phyloP scores from a whole-genome alignment of 2,329 filamentous ascomycete genomes.

The Curvularia verruculosa region DNA sequence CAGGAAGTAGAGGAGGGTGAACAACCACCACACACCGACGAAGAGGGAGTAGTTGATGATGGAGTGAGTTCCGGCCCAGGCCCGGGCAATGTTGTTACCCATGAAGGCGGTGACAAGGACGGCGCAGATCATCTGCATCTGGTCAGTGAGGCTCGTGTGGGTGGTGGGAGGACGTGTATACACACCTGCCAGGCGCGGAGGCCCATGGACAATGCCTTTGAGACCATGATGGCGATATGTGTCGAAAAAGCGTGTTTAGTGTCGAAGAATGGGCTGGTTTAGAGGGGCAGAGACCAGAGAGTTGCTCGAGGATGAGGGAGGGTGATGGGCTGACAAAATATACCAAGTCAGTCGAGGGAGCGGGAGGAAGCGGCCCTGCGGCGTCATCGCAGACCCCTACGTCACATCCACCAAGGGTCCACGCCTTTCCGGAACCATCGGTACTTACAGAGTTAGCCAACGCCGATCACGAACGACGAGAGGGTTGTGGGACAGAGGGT shows the following conservation, averaged over 20 bases:
- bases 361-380: conserved; percentile 27
- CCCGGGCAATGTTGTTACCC: conserved; percentile 66
- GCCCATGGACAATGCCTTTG: conserved; percentile 48
- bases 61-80: conserved; percentile 60
- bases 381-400: conserved; percentile 29
- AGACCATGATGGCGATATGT: conserved; percentile 47
- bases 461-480: conserved; percentile 12
- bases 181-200: conserved; percentile 53
- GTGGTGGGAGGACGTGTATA: background rate
- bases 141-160: background rate
- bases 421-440: conserved; percentile 15
- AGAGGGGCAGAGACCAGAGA: conserved; percentile 1
- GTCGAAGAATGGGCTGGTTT: conserved; percentile 10
- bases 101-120: conserved; percentile 66
- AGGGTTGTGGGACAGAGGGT: background rate
- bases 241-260: background rate
- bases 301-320: background rate
- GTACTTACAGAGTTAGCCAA: conserved; percentile 11
- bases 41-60: conserved; percentile 71
- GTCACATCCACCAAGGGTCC: conserved; percentile 23
- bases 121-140: conserved; percentile 62
- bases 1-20: conserved; percentile 68
- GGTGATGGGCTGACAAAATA: conserved; percentile 16
- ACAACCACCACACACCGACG: conserved; percentile 68
- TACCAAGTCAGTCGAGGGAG: conserved; percentile 16